Base-by-base conservation (phyloP, 768 basidiomycete genomes). In the Boletus huronensis region DNA sequence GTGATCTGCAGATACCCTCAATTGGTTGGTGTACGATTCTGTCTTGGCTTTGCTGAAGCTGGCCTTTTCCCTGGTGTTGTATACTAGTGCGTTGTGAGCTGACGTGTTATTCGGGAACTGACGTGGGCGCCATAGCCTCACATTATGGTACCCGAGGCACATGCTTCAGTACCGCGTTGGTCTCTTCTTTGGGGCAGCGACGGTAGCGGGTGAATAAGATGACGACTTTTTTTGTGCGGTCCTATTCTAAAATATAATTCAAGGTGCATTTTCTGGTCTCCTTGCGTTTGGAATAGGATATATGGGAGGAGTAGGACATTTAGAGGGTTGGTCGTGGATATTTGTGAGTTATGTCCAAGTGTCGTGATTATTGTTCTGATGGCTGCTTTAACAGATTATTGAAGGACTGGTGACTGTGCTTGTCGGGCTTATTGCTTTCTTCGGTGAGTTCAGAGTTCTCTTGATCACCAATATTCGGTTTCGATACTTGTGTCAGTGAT, bases 51-150 rank as follows among this genome's bases (percentile, higher is more conserved):
- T 3, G 79, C 85, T 0, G 88, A 90, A 68, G 83, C 85, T 3
- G 87, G 88, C 3, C 64, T 88, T 10, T 89, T 85, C 67, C 87
- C 87, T 13, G 87, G 87, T 25, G 83, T 88, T 10, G 79, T 81
- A 0, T 90, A 87, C 71, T 89, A 86, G 87, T 87, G 53, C 43
- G 78, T 66, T 29, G 45, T 23, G 21, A 9, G n/a, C 21, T 7
- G 7, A n/a, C 2, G 10, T 19, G 4, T 34, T 5, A 7, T 31
- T 25, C n/a, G 16, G 17, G 8, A 23, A 3, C 53, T 56, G 10
- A 64, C 14, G 3, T 6, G 21, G 25, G 25, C 3, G 5, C 36
- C 17, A 26, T 25, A 84, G 82, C 59, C 70, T 88, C 23, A 83
- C 83, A 3, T 69, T 85, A 25, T 87, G 85, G 85, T 89, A 89